These are phyloP conservation scores for Coleophoma eucalyptorum DNA, from an alignment of 2,329 filamentous ascomycete species.

Conservation along the genomic window DNA sequence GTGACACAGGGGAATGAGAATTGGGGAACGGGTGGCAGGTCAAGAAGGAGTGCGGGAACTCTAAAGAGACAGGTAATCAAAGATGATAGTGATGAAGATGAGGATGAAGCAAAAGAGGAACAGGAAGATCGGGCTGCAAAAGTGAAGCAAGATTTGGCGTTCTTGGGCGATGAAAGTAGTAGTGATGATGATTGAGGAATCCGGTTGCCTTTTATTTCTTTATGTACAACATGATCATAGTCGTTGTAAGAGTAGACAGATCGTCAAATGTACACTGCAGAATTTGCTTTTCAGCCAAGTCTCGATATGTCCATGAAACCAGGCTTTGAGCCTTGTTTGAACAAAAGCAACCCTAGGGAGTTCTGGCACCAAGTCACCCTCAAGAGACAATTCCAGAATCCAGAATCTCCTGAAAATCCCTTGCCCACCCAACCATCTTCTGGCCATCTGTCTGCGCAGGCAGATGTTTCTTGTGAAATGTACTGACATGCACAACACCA, in stretches of 20 bases:
- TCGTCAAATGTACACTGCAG: no score
- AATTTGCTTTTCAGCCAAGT: no score
- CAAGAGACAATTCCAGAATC: no score
- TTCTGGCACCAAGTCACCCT: no score
- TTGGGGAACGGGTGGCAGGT: conserved; percentile 59
- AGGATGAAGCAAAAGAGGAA: conserved; percentile 13
- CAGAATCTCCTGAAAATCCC: neutral
- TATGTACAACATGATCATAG: no score
- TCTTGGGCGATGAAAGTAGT: neutral
- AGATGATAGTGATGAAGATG: conserved; percentile 23
- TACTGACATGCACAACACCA: neutral
- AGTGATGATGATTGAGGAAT: neutral
- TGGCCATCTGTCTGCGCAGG: neutral
- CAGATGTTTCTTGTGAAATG: neutral
- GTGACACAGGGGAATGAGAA: conserved; percentile 76
- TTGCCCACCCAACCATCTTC: neutral
- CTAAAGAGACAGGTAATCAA: conserved; percentile 34
- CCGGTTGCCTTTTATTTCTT: no score
- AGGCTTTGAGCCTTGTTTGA: no score
- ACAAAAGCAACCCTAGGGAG: no score
- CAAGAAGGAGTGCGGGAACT: conserved; percentile 26
- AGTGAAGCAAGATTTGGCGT: neutral
- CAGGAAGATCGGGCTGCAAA: neutral
- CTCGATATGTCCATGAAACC: no score
- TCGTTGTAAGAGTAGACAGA: no score